Evolutionary conservation across 805 yeast species (phyloP).

Genomic region (Starmerella vitae): DNA sequence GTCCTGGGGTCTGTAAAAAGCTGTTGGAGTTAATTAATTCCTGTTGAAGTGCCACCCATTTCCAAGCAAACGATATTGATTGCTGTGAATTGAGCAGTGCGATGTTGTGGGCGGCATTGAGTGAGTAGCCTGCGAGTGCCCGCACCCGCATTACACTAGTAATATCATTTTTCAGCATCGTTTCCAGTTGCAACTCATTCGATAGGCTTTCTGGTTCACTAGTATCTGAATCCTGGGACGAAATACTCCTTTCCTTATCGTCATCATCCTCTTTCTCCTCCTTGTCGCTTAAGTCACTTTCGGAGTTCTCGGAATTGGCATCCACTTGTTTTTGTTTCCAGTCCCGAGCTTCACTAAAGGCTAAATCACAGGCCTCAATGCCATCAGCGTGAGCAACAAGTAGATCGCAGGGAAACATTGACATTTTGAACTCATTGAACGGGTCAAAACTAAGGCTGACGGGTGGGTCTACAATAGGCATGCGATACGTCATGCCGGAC

Average conservation of each 20-base stretch:
- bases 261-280: neutral
- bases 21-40: constrained; percentile 43
- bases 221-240: neutral
- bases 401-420: constrained; percentile 1
- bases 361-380: neutral
- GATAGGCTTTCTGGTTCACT: neutral
- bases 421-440: constrained; percentile 27
- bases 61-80: constrained; percentile 49
- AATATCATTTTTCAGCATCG: constrained; percentile 54
- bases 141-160: constrained; percentile 57
- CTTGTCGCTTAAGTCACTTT: neutral
- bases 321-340: no score
- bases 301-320: neutral
- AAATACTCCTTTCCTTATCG: neutral
- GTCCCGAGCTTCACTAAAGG: neutral
- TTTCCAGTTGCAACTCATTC: constrained; percentile 17
- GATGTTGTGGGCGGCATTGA: constrained; percentile 52
- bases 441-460: constrained; percentile 53
- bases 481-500: constrained; percentile 73
- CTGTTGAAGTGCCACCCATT: constrained; percentile 69
- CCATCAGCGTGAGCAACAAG: constrained; percentile 3
- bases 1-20: constrained; percentile 43
- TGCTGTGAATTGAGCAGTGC: constrained; percentile 28
- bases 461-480: constrained; percentile 58
- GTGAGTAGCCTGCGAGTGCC: constrained; percentile 60